Evolutionary conservation across 208 protist genomes (phyloP).

Genomic region (Phytomonas sp.): DNA sequence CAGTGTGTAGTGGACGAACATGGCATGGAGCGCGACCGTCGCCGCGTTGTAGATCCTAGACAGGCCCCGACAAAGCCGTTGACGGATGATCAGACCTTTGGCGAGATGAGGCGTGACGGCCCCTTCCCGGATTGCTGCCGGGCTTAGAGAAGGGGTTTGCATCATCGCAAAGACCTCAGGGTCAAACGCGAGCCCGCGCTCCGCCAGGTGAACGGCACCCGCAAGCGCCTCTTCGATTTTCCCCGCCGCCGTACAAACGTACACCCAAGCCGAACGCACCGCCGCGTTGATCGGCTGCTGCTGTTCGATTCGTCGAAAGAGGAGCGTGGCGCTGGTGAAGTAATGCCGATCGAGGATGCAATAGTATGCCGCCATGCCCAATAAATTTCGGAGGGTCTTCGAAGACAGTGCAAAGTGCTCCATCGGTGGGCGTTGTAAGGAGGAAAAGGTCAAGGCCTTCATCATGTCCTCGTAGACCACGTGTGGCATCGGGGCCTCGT

Average conservation of each 20-base stretch:
- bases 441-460: slow-evolving; percentile 68
- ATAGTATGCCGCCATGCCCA: slow-evolving; percentile 59
- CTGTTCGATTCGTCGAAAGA: slow-evolving; percentile 70
- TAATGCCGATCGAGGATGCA: slow-evolving; percentile 66
- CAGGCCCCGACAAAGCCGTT: slow-evolving; percentile 42
- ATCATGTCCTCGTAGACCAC: slow-evolving; percentile 86
- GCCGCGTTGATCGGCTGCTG: slow-evolving; percentile 51
- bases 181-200: slow-evolving; percentile 47
- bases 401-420: slow-evolving; percentile 69
- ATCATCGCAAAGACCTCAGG: slow-evolving; percentile 58
- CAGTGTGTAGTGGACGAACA: slow-evolving; percentile 74
- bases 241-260: slow-evolving; percentile 57
- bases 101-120: slow-evolving; percentile 20
- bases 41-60: slow-evolving; percentile 18
- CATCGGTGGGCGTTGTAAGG: slow-evolving; percentile 66
- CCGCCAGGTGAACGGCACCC: slow-evolving; percentile 41
- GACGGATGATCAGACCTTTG: slow-evolving; percentile 65
- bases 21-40: slow-evolving; percentile 59
- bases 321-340: slow-evolving; percentile 47
- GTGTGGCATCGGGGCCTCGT: slow-evolving; percentile 74
- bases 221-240: slow-evolving; percentile 41
- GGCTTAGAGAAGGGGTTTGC: slow-evolving; percentile 66
- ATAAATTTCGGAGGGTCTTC: slow-evolving; percentile 30
- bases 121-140: slow-evolving; percentile 17
- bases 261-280: slow-evolving; percentile 58